Evolutionary conservation across 106 monocot species (phyloP).

Genomic region (Platanthera zijinensis): DNA sequence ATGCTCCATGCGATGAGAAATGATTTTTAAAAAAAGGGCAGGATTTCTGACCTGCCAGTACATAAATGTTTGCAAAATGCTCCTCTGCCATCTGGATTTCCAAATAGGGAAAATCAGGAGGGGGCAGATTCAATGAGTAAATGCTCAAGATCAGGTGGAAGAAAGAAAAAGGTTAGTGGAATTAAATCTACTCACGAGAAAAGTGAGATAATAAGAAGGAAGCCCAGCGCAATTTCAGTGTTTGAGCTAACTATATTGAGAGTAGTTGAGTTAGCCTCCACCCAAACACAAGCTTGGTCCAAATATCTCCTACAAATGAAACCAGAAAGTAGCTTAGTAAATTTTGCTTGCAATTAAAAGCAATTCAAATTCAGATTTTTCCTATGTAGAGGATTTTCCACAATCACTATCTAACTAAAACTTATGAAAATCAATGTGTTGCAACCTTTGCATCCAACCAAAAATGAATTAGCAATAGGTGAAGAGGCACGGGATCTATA

Average conservation of each 20-base stretch:
- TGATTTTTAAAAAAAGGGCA: background rate
- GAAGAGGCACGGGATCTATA: too few species aligned
- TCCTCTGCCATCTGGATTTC: slow-evolving; percentile 81
- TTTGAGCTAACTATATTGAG: slow-evolving; percentile 65
- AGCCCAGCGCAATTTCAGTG: slow-evolving; percentile 70
- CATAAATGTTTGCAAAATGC: slow-evolving; percentile 78
- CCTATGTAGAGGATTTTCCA: background rate
- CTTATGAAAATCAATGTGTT: background rate
- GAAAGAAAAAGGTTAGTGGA: background rate
- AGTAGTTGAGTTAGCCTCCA: slow-evolving; percentile 59
- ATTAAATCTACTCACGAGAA: slow-evolving; percentile 60
- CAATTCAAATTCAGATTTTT: background rate
- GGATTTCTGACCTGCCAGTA: slow-evolving; percentile 76
- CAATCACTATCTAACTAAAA: background rate
- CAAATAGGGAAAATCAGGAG: slow-evolving; percentile 4
- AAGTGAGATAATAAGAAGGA: slow-evolving; percentile 70
- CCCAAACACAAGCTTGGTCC: slow-evolving; percentile 68
- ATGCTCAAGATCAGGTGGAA: slow-evolving; percentile 3
- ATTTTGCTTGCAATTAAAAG: background rate
- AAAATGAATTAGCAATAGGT: too few species aligned
- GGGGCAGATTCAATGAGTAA: background rate
- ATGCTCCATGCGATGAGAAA: background rate
- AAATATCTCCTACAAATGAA: slow-evolving; percentile 62
- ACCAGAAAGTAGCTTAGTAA: background rate
- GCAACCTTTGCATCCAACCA: too few species aligned